A percentile compares a stretch with the other conserved stretches of the same genome.
phyloP scores from a whole-genome alignment of 2,329 filamentous ascomycete genomes.

The Apiospora kogelbergensis region DNA sequence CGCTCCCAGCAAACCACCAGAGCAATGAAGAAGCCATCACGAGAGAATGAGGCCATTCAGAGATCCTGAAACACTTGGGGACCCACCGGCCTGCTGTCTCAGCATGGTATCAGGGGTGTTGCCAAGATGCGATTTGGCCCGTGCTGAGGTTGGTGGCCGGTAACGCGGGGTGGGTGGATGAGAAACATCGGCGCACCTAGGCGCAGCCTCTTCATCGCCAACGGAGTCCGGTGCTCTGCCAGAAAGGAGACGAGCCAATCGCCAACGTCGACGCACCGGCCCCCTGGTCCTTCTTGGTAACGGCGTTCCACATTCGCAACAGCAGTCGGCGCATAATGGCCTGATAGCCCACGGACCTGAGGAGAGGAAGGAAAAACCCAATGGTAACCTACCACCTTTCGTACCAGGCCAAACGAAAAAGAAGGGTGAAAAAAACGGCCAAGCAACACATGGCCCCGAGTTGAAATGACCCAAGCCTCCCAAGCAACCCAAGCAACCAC shows the following conservation, averaged over 20 bases:
- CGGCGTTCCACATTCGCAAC: slow-evolving; percentile 1
- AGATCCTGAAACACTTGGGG: slow-evolving; percentile 3
- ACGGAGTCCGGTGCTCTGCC: not conserved
- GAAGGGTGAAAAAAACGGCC: not conserved
- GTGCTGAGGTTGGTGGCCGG: not conserved
- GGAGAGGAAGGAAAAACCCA: not conserved
- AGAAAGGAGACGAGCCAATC: slow-evolving; percentile 2
- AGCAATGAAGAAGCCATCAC: not conserved
- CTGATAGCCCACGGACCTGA: slow-evolving; percentile 4
- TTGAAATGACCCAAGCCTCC: not conserved
- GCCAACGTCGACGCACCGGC: not conserved
- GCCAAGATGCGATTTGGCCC: not conserved
- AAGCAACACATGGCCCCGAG: not conserved
- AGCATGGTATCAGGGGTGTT: not conserved
- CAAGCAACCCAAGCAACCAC: not conserved
- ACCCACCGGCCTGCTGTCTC: not conserved
- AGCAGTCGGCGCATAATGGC: slow-evolving; percentile 6
- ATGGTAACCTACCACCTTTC: not conserved
- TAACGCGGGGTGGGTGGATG: slow-evolving; percentile 4
- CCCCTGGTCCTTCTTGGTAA: not conserved
- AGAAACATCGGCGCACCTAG: slow-evolving; percentile 1
- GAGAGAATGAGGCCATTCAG: slow-evolving; percentile 7
- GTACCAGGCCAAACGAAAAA: not conserved
- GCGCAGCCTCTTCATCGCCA: not conserved
- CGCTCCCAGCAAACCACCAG: not conserved